Conservation (phyloP, 352 stramenopile genomes). For the Phytophthora europaea region DNA sequence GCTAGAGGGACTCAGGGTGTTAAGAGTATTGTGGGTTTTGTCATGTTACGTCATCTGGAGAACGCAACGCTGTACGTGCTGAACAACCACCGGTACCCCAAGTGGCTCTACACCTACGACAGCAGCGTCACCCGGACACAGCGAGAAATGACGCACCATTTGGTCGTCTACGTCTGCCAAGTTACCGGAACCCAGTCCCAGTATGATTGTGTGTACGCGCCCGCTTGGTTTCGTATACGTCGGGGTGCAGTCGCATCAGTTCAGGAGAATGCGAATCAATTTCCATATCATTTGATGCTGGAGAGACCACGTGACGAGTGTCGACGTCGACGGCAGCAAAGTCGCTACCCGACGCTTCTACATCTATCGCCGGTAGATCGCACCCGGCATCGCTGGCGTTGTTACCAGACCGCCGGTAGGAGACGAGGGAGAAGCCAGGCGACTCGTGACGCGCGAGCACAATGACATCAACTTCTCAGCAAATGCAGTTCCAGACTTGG, state of each 20-base stretch:
- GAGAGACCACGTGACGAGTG: neutral
- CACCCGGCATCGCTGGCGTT: conserved; percentile 14
- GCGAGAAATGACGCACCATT: conserved; percentile 56
- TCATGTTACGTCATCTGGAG: conserved; percentile 24
- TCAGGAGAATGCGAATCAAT: neutral
- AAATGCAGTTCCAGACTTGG: neutral
- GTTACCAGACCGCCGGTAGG: conserved; percentile 42
- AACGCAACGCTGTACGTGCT: conserved; percentile 52
- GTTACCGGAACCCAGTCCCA: conserved; percentile 16
- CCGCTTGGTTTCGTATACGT: neutral
- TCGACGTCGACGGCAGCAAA: conserved; percentile 11
- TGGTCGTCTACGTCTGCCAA: conserved; percentile 53
- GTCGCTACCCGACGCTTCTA: neutral
- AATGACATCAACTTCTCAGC: conserved; percentile 13
- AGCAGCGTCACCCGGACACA: conserved; percentile 57
- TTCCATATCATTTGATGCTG: conserved; percentile 12
- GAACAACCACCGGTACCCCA: conserved; percentile 67
- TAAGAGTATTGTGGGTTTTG: neutral
- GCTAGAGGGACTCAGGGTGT: neutral
- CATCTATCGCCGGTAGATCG: conserved; percentile 23
- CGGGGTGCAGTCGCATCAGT: neutral
- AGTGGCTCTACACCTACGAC: conserved; percentile 67
- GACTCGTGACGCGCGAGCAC: conserved; percentile 50
- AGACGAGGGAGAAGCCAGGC: conserved; percentile 46
- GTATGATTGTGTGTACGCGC: neutral